A percentile compares a stretch with the other conserved stretches of the same genome.
Evolutionary conservation across 805 yeast species (phyloP).

Genomic region (Myxozyma monticola): DNA sequence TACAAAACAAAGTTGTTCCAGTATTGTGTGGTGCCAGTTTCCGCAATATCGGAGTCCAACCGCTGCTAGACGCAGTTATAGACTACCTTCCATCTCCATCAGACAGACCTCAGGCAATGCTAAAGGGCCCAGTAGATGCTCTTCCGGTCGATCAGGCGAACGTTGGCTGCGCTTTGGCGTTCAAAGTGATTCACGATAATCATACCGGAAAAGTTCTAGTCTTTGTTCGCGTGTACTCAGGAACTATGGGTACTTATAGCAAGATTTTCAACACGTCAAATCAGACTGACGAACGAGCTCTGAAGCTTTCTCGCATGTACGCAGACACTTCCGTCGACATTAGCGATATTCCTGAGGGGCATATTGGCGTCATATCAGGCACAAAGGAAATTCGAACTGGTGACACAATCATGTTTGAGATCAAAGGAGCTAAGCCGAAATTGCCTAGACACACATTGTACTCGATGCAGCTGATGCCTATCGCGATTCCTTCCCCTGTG

Average conservation of each 20-base stretch:
- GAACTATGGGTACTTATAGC: slow-evolving; percentile 63
- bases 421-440: slow-evolving; percentile 35
- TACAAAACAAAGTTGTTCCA: slow-evolving; percentile 62
- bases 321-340: slow-evolving; percentile 84
- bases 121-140: slow-evolving; percentile 1
- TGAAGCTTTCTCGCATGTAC: slow-evolving; percentile 77
- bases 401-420: slow-evolving; percentile 69
- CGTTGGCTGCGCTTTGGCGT: slow-evolving; percentile 68
- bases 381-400: slow-evolving; percentile 78
- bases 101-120: slow-evolving; percentile 48
- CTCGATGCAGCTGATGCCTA: slow-evolving; percentile 57
- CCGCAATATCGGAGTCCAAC: slow-evolving; percentile 91
- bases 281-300: slow-evolving; percentile 63
- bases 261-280: slow-evolving; percentile 68
- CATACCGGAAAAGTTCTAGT: slow-evolving; percentile 73
- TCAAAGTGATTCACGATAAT: slow-evolving; percentile 86
- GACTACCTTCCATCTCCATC: slow-evolving; percentile 80
- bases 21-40: slow-evolving; percentile 93
- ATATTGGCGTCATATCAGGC: slow-evolving; percentile 87
- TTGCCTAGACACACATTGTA: not conserved
- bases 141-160: slow-evolving; percentile 7
- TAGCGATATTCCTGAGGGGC: slow-evolving; percentile 63
- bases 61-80: slow-evolving; percentile 79
- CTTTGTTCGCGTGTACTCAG: slow-evolving; percentile 86
- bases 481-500: slow-evolving; percentile 86